Conservation (phyloP, 305 asterid genomes). For the Fraxinus sp. region DNA sequence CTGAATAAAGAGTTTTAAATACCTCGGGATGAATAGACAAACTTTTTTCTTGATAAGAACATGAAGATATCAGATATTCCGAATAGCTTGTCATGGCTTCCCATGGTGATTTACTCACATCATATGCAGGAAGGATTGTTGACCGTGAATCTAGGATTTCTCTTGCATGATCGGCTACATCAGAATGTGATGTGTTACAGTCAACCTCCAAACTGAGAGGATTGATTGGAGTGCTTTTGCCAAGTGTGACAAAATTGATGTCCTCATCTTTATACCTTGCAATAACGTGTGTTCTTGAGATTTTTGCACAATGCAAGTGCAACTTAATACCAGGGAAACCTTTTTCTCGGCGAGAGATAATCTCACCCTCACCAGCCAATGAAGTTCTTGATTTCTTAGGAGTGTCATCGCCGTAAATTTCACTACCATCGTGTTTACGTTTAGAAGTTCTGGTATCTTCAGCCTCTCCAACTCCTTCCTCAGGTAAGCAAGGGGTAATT, state of each 20-base stretch:
- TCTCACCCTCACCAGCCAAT: slow-evolving; percentile 65
- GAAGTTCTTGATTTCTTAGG: slow-evolving; percentile 55
- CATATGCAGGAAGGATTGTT: slow-evolving; percentile 31
- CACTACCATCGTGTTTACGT: slow-evolving; percentile 50
- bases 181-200: slow-evolving; percentile 29
- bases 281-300: slow-evolving; percentile 51
- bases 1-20: slow-evolving; percentile 65
- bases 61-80: slow-evolving; percentile 44
- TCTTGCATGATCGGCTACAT: slow-evolving; percentile 34
- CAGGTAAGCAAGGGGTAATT: slow-evolving; percentile 66
- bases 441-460: slow-evolving; percentile 77
- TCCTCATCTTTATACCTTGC: slow-evolving; percentile 48
- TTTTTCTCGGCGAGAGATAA: slow-evolving; percentile 75
- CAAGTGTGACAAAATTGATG: slow-evolving; percentile 19
- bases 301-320: slow-evolving; percentile 50
- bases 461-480: slow-evolving; percentile 86
- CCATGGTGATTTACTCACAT: slow-evolving; percentile 63
- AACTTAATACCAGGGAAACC: slow-evolving; percentile 91
- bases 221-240: slow-evolving; percentile 35
- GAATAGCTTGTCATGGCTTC: slow-evolving; percentile 73
- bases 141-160: slow-evolving; percentile 40
- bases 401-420: slow-evolving; percentile 44
- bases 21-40: slow-evolving; percentile 44
- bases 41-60: slow-evolving; percentile 38
- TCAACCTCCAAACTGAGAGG: slow-evolving; percentile 25